phyloP scores from a whole-genome alignment of 345 rosid species.

The Eucalyptus lansdowneana region DNA sequence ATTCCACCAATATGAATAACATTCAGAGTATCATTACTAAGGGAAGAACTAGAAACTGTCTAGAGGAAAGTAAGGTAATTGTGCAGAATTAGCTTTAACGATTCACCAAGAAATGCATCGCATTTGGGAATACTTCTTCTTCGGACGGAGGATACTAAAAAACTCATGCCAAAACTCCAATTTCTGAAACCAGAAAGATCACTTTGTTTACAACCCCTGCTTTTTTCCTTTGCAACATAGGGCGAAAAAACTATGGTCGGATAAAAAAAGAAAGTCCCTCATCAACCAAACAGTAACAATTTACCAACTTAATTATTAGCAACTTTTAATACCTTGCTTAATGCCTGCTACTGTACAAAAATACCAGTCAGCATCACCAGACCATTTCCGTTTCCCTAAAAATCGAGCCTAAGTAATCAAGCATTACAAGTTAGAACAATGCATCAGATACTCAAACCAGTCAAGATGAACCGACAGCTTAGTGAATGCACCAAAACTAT shows the following conservation, averaged over 20 bases:
- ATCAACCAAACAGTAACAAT: not conserved
- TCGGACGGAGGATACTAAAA: not conserved
- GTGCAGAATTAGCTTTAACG: not conserved
- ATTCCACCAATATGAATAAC: not conserved
- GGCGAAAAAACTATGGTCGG: not conserved
- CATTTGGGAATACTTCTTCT: not conserved
- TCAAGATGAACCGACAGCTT: not conserved
- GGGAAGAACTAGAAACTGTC: not conserved
- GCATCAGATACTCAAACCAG: not conserved
- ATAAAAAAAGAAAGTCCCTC: not conserved
- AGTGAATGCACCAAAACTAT: not conserved
- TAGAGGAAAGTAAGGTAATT: not conserved
- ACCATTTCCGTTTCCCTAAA: not conserved
- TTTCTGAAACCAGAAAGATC: not conserved
- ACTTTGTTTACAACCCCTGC: not conserved
- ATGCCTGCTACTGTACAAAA: not conserved
- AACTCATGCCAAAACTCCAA: not conserved
- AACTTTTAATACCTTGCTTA: not conserved
- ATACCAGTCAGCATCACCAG: not conserved
- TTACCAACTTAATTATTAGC: not conserved
- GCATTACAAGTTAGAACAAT: not conserved
- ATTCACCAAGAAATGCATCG: not conserved
- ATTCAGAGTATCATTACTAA: not conserved
- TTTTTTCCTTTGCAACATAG: not conserved
- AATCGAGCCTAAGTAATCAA: not conserved